Base-by-base conservation (phyloP, 805 yeast genomes). In the Kuraishia cidri region DNA sequence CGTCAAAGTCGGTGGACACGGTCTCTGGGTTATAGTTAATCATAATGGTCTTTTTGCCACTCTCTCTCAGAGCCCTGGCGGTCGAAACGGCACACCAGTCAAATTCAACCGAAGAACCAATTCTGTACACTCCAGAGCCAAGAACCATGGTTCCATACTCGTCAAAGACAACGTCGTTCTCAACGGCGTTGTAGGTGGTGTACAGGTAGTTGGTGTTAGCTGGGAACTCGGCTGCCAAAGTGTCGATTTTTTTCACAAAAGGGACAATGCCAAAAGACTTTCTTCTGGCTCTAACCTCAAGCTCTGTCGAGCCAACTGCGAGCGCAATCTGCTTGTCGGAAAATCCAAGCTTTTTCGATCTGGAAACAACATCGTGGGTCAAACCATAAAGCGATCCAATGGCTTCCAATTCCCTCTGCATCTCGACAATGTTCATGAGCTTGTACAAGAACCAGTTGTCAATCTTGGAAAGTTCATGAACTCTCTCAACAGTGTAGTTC, bases 31-130 rank as follows among this genome's bases (percentile, higher is more conserved):
- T 90, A 64, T 90, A 90, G 69, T 90, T 90, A 54, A 90, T 74
- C 98, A 90, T 90, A 44, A 90, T 78, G 21, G 98, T 90, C 62
- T 79, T 84, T 58, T 78, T 79, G 42, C 95, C 95, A 35, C 75
- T 68, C 34, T 75, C 81, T 59, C 98, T 78, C 48, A 90, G 75
- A 28, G 97, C 87, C 56, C 97, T 79, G 36, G 95, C 96, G 37
- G 98, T 83, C 42, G 92, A 75, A 42, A 90, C 98, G 35, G 97
- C 98, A 71, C 98, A 90, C 98, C 98, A 90, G 61, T 90, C 98
- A 51, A 90, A 90, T 65, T 92, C 98, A 35, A 90, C 98, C 21
- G 97, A 87, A 2, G 97, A 88, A 38, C 98, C 98, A 58, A 90
- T 90, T 62, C 98, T 77, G 74, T 90, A 90, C 32, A 92, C 98